These are phyloP conservation scores for Didymella lethalis DNA, from an alignment of 2,329 filamentous ascomycete genomes.

Conservation along the genomic window DNA sequence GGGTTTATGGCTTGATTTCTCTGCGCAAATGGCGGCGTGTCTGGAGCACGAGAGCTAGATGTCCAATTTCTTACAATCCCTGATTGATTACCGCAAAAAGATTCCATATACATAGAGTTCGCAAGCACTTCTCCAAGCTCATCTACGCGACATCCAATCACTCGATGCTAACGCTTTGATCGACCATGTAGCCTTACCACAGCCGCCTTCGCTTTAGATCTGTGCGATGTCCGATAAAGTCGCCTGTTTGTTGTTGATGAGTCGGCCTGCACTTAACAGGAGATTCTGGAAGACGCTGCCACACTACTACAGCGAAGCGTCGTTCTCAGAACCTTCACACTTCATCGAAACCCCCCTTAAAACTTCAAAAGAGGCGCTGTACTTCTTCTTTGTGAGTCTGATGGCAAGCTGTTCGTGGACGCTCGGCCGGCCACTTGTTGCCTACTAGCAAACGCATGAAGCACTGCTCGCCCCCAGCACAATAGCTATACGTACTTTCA, in stretches of 20 bases:
- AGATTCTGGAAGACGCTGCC: not conserved
- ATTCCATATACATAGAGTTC: conserved; percentile 29
- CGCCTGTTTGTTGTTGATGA: not conserved
- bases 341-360: not conserved
- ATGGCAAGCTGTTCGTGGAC: not conserved
- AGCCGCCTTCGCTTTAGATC: not conserved
- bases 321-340: not conserved
- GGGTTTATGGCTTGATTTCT: conserved; percentile 28
- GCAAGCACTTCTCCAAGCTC: conserved; percentile 24
- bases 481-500: not conserved
- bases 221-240: not conserved
- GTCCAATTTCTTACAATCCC: conserved; percentile 29
- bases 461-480: not conserved
- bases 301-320: not conserved
- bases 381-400: not conserved
- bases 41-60: conserved; percentile 19
- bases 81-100: conserved; percentile 27
- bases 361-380: not conserved
- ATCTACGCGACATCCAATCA: not conserved
- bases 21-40: conserved; percentile 16
- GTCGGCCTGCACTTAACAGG: not conserved
- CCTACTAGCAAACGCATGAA: not conserved
- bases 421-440: not conserved
- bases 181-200: not conserved
- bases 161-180: not conserved